phyloP scores from a whole-genome alignment of 352 stramenopile species.

The Phytophthora pluvialis region DNA sequence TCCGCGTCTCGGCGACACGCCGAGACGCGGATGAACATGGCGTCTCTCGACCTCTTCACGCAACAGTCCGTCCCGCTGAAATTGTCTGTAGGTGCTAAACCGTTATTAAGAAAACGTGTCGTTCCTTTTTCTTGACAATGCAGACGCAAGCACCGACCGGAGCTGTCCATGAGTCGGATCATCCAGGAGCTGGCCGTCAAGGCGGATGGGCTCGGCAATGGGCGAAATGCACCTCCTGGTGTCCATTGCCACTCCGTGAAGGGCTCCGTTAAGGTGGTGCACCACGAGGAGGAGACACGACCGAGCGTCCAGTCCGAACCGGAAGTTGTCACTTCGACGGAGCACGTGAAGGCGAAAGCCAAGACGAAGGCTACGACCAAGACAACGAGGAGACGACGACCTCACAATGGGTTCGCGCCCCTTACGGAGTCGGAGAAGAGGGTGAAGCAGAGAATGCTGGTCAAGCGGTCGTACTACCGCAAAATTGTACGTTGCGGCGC shows the following conservation, averaged over 20 bases:
- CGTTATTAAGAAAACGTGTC: constrained; percentile 1
- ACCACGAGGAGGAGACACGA: constrained; percentile 7
- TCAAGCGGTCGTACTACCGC: constrained; percentile 78
- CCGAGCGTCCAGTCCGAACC: not conserved
- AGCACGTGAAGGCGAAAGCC: constrained; percentile 1
- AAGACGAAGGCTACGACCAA: constrained; percentile 10
- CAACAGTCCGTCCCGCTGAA: constrained; percentile 30
- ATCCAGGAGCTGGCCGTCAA: constrained; percentile 44
- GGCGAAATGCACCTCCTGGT: not conserved
- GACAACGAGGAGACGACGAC: constrained; percentile 12
- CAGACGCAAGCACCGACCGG: constrained; percentile 36
- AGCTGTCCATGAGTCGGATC: constrained; percentile 61
- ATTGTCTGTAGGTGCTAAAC: constrained; percentile 1
- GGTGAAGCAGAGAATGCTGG: constrained; percentile 71
- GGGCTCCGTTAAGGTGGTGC: constrained; percentile 9
- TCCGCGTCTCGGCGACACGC: constrained; percentile 3
- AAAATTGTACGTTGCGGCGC: constrained; percentile 60
- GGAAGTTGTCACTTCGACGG: not conserved
- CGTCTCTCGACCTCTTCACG: constrained; percentile 55
- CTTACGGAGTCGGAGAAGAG: constrained; percentile 65
- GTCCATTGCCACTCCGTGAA: not conserved
- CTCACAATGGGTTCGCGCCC: constrained; percentile 40
- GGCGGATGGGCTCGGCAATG: constrained; percentile 2
- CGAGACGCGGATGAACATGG: constrained; percentile 57
- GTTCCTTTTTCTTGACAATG: constrained; percentile 4